A percentile compares a stretch with the other conserved stretches of the same genome.
Conservation (phyloP, 2,329 filamentous ascomycete genomes). For the Aspergillus aculeatus region DNA sequence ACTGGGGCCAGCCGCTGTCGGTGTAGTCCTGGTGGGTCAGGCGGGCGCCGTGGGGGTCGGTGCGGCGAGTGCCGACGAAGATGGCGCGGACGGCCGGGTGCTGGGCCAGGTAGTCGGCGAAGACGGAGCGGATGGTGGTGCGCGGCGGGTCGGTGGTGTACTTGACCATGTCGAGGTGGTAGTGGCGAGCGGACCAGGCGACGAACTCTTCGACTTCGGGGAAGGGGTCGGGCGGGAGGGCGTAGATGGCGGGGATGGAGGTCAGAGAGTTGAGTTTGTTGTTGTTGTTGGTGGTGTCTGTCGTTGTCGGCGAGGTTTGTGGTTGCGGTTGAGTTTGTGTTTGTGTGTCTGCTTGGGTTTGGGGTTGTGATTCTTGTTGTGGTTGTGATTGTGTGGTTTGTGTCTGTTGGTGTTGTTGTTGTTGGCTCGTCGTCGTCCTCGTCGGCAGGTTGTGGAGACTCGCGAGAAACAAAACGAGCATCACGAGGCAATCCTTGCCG, state of each 20-base stretch:
- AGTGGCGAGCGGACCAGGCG: conserved; percentile 60
- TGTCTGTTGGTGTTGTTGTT: conserved; percentile 7
- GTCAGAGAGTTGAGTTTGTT: conserved; percentile 7
- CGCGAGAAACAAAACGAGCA: conserved; percentile 82
- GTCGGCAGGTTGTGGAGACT: conserved; percentile 52
- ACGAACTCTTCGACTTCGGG: conserved; percentile 85
- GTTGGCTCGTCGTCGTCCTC: not conserved
- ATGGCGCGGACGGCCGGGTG: conserved; percentile 66
- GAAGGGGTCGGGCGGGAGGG: conserved; percentile 81
- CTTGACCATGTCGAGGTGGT: conserved; percentile 72
- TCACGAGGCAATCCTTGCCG: conserved; percentile 94
- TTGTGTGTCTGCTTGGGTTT: not conserved
- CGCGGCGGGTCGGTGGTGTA: conserved; percentile 62
- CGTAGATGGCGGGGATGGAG: conserved; percentile 80
- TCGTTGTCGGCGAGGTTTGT: conserved; percentile 39
- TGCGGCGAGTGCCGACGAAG: conserved; percentile 83
- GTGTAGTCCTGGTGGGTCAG: conserved; percentile 83
- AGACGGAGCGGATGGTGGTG: conserved; percentile 70
- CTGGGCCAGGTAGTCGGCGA: conserved; percentile 67
- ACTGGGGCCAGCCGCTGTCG: conserved; percentile 83
- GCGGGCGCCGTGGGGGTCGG: conserved; percentile 81
- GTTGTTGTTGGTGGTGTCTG: not conserved
- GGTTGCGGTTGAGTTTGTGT: conserved; percentile 26
- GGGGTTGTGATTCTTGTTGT: not conserved
- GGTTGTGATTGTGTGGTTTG: too few species aligned